Base-by-base conservation (phyloP, 768 basidiomycete species). In the Ramaria rubella region DNA sequence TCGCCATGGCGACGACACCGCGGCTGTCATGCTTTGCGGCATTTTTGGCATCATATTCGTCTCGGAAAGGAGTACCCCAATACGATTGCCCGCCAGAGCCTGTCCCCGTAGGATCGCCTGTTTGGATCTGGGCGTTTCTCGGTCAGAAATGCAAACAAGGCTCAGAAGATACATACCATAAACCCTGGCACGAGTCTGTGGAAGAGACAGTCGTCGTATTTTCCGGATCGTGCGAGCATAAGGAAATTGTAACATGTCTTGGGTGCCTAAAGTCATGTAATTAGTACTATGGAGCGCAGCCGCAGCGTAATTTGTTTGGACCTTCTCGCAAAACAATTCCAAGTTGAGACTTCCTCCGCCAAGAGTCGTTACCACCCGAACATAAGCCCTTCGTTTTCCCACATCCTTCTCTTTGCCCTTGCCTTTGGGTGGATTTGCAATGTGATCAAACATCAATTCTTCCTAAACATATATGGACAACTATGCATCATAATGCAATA, bases 191-290 rank as follows among this genome's bases (percentile, higher is more conserved):
- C 90, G 26, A 95, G 73, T 19, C 95, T 82, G 67, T 99, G 95
- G 69, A 98, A 99, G 23, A 92, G 70, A 57, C 85, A 85, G 62
- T 91, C 75, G 61, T 97, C 85, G 65, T 97, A 99, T 65, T 94
- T 94, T 8, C 94, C 92, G 23, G 84, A 77, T 59, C 84, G 81
- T 0, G 96, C 94, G 7, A 99, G 81, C 86, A 90, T 90, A 27
- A 99, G 72, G 70, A 97, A 99, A 68, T 99, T 99, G 70, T 99
- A 99, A 63, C 94, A 97, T 1, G 96, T 97, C 72, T 96, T 94
- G 0, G 96, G 96, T 9, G 95, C 96, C 90, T 94, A 55, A 21
- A 34, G 33, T 36, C 27, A 7, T 23, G 49, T 42, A 36, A 36
- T 21, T 30, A 19, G 53, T 36, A 15, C 33, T 19, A 48, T 26